These are phyloP conservation scores for Steccherinum ochraceum DNA, from an alignment of 768 basidiomycete species.

Conservation along the genomic window DNA sequence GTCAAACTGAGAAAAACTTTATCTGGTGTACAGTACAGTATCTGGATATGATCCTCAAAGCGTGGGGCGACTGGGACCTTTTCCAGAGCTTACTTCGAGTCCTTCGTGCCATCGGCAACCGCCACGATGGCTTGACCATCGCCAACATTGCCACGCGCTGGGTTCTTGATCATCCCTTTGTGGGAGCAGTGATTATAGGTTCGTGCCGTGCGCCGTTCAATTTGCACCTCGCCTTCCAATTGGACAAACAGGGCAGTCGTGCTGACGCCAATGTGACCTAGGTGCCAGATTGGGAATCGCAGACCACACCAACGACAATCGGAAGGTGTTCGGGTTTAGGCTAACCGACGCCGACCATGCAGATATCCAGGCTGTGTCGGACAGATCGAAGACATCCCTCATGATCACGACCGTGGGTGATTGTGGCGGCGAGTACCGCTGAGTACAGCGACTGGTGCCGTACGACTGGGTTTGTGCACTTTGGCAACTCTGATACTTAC, in stretches of 20 bases:
- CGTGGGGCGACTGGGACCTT: slow-evolving; percentile 70
- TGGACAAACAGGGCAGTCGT: not conserved
- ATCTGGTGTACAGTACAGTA: too few relatives aligned
- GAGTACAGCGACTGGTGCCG: too few relatives aligned
- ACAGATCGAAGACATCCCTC: slow-evolving; percentile 46
- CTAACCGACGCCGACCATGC: slow-evolving; percentile 48
- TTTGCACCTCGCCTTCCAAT: not conserved
- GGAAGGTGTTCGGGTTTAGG: slow-evolving; percentile 49
- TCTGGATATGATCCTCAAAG: slow-evolving; percentile 70
- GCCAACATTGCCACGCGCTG: slow-evolving; percentile 78
- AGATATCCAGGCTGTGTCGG: slow-evolving; percentile 54
- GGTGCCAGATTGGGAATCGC: slow-evolving; percentile 69
- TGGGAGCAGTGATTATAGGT: slow-evolving; percentile 77
- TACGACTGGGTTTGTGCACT: too few relatives aligned
- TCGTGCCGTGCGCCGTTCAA: not conserved
- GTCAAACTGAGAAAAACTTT: not conserved
- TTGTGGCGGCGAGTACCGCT: slow-evolving; percentile 78
- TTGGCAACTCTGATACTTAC: too few relatives aligned
- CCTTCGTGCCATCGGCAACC: slow-evolving; percentile 56
- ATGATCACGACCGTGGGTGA: slow-evolving; percentile 70
- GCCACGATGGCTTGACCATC: slow-evolving; percentile 55
- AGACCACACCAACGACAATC: slow-evolving; percentile 65
- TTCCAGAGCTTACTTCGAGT: slow-evolving; percentile 58
- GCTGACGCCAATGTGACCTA: slow-evolving; percentile 18
- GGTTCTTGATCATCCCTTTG: slow-evolving; percentile 70